A percentile compares a stretch with the other conserved stretches of the same genome.
Evolutionary conservation across 371 early-diverging fungal species (phyloP).

Genomic region (Cokeromyces recurvatus): DNA sequence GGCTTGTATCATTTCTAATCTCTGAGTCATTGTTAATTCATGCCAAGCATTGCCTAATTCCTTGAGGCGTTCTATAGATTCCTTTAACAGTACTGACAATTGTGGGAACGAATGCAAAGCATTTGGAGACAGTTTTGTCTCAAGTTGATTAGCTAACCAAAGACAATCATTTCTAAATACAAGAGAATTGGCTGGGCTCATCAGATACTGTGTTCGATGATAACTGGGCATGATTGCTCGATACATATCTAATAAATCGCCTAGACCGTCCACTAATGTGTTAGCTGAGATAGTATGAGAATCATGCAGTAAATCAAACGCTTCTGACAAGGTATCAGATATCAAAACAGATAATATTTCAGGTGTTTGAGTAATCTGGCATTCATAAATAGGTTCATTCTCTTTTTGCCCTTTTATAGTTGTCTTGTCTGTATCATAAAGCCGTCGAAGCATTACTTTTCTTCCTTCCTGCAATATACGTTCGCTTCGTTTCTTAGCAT

Average conservation of each 20-base stretch:
- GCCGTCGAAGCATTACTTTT: constrained; percentile 34
- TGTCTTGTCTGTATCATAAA: constrained; percentile 33
- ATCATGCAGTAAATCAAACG: constrained; percentile 16
- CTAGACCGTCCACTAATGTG: constrained; percentile 26
- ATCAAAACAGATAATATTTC: constrained; percentile 26
- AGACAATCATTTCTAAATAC: constrained; percentile 72
- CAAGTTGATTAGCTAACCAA: constrained; percentile 49
- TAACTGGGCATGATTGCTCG: constrained; percentile 51
- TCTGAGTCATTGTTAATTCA: constrained; percentile 27
- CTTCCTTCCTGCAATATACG: constrained; percentile 31
- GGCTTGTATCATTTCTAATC: constrained; percentile 17
- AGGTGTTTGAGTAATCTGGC: constrained; percentile 41
- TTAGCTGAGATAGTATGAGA: constrained; percentile 32
- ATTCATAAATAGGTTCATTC: constrained; percentile 13
- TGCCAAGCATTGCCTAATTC: constrained; percentile 30
- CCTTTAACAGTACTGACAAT: background rate
- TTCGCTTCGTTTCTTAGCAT: constrained; percentile 30
- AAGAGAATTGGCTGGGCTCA: constrained; percentile 53
- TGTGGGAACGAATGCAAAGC: constrained; percentile 6
- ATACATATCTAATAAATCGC: constrained; percentile 47
- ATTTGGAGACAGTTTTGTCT: background rate
- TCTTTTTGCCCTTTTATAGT: constrained; percentile 12
- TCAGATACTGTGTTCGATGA: constrained; percentile 29
- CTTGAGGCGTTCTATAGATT: constrained; percentile 13
- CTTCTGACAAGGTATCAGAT: constrained; percentile 30